Percentiles rank a stretch among this genome's conserved stretches.
These are phyloP conservation scores for Dysphania ambrosioides DNA, from an alignment of 148 eudicot genomes.

Conservation along the genomic window DNA sequence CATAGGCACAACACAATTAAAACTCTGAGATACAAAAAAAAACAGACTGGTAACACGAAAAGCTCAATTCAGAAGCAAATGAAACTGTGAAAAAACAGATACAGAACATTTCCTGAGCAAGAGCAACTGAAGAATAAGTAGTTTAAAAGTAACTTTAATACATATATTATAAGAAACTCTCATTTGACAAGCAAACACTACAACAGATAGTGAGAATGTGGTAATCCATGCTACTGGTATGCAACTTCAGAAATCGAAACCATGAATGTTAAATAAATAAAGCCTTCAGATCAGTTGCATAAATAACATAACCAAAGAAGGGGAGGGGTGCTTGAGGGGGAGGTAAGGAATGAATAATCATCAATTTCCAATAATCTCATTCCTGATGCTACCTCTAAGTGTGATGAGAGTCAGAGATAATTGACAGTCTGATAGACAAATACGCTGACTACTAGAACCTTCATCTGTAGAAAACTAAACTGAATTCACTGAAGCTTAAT, in stretches of 20 bases:
- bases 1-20: constrained; percentile 7
- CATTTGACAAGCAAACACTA: no score
- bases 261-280: no score
- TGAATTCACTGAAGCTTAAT: no score
- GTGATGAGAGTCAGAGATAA: neutral
- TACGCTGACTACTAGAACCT: neutral
- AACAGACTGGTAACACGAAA: neutral
- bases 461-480: no score
- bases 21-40: neutral
- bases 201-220: neutral
- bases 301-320: no score
- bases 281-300: neutral
- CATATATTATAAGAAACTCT: neutral
- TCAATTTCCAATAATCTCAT: neutral
- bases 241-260: neutral
- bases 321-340: neutral
- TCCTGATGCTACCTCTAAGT: neutral
- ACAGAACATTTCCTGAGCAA: neutral
- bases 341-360: neutral
- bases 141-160: neutral
- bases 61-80: neutral
- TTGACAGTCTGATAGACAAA: neutral
- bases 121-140: neutral
- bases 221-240: neutral
- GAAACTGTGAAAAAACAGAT: neutral